Conservation (phyloP, 202 grass and related monocot species). For the Zoysia matrella region DNA sequence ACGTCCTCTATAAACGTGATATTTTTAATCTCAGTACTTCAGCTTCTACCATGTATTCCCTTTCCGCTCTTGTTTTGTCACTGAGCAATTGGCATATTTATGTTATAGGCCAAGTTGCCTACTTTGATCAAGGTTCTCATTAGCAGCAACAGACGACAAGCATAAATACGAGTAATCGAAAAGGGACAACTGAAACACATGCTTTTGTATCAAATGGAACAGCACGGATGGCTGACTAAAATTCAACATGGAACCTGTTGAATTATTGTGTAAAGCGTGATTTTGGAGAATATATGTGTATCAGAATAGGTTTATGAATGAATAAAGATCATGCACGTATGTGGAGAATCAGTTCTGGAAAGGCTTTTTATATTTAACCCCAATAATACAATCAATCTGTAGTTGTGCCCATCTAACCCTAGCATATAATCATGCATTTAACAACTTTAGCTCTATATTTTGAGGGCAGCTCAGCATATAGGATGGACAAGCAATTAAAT, state of each 20-base stretch:
- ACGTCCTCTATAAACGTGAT: background rate
- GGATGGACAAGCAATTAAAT: slow-evolving; percentile 46
- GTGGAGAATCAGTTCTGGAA: slow-evolving; percentile 73
- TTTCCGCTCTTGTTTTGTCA: slow-evolving; percentile 11
- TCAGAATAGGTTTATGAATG: slow-evolving; percentile 70
- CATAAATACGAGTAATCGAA: slow-evolving; percentile 34
- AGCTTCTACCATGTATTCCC: slow-evolving; percentile 29
- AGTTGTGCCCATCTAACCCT: slow-evolving; percentile 42
- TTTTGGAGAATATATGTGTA: slow-evolving; percentile 73
- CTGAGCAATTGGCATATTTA: slow-evolving; percentile 7
- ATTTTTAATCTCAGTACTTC: slow-evolving; percentile 21
- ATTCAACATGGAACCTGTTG: slow-evolving; percentile 77
- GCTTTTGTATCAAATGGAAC: slow-evolving; percentile 42
- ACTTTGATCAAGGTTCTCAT: slow-evolving; percentile 28
- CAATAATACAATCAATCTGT: slow-evolving; percentile 63
- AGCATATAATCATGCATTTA: slow-evolving; percentile 52
- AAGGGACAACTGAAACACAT: slow-evolving; percentile 13
- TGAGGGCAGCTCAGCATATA: slow-evolving; percentile 40
- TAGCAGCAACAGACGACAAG: slow-evolving; percentile 28
- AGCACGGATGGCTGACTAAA: slow-evolving; percentile 45
- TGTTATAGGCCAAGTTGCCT: slow-evolving; percentile 31
- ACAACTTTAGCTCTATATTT: slow-evolving; percentile 53
- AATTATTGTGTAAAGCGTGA: slow-evolving; percentile 88
- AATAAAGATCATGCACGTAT: slow-evolving; percentile 61
- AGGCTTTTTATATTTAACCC: slow-evolving; percentile 59